A percentile compares a stretch with the other conserved stretches of the same genome.
Conservation (phyloP, 805 yeast genomes). For the Candida manassasensis region DNA sequence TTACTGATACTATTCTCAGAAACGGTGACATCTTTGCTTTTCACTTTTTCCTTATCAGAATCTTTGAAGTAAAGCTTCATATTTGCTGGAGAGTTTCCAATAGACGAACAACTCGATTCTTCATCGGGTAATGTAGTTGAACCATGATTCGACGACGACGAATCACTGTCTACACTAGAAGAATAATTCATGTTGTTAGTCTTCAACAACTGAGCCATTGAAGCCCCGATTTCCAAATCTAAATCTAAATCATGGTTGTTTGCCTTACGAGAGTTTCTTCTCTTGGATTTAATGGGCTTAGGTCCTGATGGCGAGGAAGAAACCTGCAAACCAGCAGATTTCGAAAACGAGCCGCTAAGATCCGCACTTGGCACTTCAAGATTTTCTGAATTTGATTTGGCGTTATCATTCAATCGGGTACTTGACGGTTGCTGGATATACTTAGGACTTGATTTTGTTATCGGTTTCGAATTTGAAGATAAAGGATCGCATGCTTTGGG, state of each 20-base stretch:
- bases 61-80: slow-evolving; percentile 6
- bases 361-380: too few species aligned
- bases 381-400: too few species aligned
- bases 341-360: too few species aligned
- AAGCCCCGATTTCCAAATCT: slow-evolving; percentile 43
- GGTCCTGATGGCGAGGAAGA: too few species aligned
- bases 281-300: not conserved
- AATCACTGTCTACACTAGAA: slow-evolving; percentile 3
- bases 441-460: too few species aligned
- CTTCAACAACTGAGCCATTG: slow-evolving; percentile 38
- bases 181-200: slow-evolving; percentile 5
- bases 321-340: too few species aligned
- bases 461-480: too few species aligned
- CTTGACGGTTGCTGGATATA: too few species aligned
- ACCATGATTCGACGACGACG: slow-evolving; percentile 2
- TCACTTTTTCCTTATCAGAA: not conserved
- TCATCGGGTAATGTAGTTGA: slow-evolving; percentile 11
- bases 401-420: too few species aligned
- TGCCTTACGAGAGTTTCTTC: slow-evolving; percentile 4
- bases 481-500: too few species aligned
- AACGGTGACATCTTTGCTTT: slow-evolving; percentile 1
- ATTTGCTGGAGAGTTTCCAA: slow-evolving; percentile 24
- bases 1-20: slow-evolving; percentile 8
- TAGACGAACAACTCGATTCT: slow-evolving; percentile 25
- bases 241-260: slow-evolving; percentile 15